Percentiles rank a stretch among this genome's conserved stretches.
Conservation (phyloP, 148 eudicot genomes). For the Gaultheria prostrata region DNA sequence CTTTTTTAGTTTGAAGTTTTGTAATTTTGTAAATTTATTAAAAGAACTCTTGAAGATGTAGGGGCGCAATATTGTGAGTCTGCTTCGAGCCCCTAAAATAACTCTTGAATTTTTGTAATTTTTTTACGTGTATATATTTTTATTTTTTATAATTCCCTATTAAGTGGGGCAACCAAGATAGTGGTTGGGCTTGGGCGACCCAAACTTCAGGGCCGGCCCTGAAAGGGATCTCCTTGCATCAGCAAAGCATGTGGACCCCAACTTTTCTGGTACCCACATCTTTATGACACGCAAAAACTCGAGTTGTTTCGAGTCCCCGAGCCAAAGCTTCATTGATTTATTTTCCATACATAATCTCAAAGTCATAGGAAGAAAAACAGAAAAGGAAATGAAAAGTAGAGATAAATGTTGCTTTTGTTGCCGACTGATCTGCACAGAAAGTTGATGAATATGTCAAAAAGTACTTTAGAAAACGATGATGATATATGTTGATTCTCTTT, state of each 20-base stretch:
- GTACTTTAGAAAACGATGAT: neutral
- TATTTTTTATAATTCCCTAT: no score
- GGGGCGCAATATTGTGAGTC: no score
- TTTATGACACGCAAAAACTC: neutral
- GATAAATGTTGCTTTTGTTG: neutral
- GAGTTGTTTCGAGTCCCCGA: constrained; percentile 17
- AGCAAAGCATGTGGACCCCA: neutral
- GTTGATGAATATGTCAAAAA: constrained; percentile 12
- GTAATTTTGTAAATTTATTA: no score
- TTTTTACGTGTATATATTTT: no score
- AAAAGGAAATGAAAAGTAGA: neutral
- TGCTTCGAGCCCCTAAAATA: no score
- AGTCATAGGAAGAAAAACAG: neutral
- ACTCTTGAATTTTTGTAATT: no score
- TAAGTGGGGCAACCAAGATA: no score
- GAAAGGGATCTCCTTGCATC: neutral
- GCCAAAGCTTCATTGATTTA: neutral
- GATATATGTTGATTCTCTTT: neutral
- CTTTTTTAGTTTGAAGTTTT: no score
- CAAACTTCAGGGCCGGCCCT: no score
- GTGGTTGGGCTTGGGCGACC: no score
- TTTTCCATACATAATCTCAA: neutral
- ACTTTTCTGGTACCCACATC: neutral
- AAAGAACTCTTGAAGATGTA: no score
- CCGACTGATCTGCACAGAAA: constrained; percentile 12